Base-by-base conservation (phyloP, 2,329 filamentous ascomycete genomes). In the Pestalotiopsis sp. region DNA sequence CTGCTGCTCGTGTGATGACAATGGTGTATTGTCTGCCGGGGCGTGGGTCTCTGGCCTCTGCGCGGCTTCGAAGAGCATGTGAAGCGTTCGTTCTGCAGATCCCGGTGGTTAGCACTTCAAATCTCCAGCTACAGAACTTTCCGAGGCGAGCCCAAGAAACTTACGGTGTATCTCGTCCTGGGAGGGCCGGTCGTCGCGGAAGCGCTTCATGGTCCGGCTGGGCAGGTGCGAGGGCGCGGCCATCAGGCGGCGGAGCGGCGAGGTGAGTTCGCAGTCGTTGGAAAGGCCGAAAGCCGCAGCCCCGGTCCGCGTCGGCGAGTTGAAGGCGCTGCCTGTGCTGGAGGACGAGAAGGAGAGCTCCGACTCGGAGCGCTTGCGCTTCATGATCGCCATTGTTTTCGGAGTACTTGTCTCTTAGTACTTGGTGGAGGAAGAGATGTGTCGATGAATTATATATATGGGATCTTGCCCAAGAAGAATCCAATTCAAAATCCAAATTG, bases 301-400 rank as follows among this genome's bases (percentile, higher is more conserved):
- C 12, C 49, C 64, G 4, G 77, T 72, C 38, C 75, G 80, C 7
- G 79, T 71, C 25, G 83, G 77, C 62, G 83, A 83, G 64, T 81
- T 80, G 70, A 84, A 80, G 58, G 82, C 81, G 69, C 80, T 82
- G 58, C 83, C 81, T 11, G 86, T 14, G 85, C 52, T 41, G 31
- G 12, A 58, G n/a, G 65, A 83, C 45, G 82, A 82, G 45, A 82
- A 80, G 63, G 84, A 86, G 69, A 89, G 80, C 76, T 89, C 87
- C 25, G 87, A 87, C 67, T 86, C 83, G 73, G 89, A 91, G 58
- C 88, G 85, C 82, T 91, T 91, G 79, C 89, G 88, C 77, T 91
- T 91, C 75, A 89, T 80, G 31, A 84, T 9, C 57, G 56, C 62
- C 12, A 58, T 41, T 38, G 38, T 17, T 14, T 11, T 52, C 41